Evolutionary conservation across 768 basidiomycete genomes (phyloP).

Genomic region (Ramaria rubella): DNA sequence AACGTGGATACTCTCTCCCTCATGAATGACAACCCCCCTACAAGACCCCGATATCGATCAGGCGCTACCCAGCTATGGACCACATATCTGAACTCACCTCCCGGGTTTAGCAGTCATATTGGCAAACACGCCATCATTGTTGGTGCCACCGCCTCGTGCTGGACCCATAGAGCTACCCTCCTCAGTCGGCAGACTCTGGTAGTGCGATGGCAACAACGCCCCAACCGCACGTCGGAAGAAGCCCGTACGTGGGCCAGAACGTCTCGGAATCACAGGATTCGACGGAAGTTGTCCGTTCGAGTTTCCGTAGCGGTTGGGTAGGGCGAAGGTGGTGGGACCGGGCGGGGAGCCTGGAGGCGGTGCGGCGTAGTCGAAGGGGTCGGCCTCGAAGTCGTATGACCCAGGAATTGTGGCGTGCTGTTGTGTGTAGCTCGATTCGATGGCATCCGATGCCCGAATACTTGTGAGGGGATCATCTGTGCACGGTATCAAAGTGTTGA

Average conservation of each 20-base stretch:
- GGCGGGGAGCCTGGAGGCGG: slow-evolving; percentile 82
- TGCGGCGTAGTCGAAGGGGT: slow-evolving; percentile 61
- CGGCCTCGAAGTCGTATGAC: slow-evolving; percentile 72
- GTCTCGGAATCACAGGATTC: slow-evolving; percentile 34
- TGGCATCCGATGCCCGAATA: neutral
- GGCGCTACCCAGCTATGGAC: neutral
- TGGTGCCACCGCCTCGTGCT: slow-evolving; percentile 57
- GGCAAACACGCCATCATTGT: slow-evolving; percentile 93
- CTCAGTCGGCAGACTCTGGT: slow-evolving; percentile 43
- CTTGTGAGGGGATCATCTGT: slow-evolving; percentile 14
- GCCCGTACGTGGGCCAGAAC: slow-evolving; percentile 33
- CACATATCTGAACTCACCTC: slow-evolving; percentile 34
- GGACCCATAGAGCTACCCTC: slow-evolving; percentile 24
- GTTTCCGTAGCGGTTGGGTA: slow-evolving; percentile 67
- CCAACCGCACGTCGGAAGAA: slow-evolving; percentile 56
- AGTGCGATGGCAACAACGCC: slow-evolving; percentile 59
- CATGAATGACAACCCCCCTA: slow-evolving; percentile 8
- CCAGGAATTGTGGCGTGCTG: slow-evolving; percentile 29
- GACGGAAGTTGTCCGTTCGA: slow-evolving; percentile 60
- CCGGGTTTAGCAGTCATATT: slow-evolving; percentile 90
- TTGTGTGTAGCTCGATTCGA: neutral
- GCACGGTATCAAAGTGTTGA: slow-evolving; percentile 9
- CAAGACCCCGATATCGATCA: slow-evolving; percentile 11
- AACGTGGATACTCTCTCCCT: slow-evolving; percentile 35
- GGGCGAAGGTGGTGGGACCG: slow-evolving; percentile 44